A percentile compares a stretch with the other conserved stretches of the same genome.
Conservation (phyloP, 1,139 yeast genomes). For the Candida smagusa region DNA sequence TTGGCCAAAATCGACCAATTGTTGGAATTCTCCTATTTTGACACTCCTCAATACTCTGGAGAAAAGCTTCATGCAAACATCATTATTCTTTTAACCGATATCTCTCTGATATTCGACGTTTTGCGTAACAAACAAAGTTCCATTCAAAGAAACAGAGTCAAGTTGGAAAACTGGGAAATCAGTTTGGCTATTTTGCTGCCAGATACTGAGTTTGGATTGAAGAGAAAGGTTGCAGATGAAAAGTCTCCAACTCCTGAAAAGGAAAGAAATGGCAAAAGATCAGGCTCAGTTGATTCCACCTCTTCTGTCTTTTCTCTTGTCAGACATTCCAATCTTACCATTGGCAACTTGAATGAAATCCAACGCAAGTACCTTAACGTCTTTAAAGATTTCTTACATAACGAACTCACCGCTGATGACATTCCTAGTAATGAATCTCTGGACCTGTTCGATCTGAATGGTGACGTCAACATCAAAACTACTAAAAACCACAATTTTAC, state of each 20-base stretch:
- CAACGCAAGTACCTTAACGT: conserved; percentile 34
- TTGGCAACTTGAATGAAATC: conserved; percentile 25
- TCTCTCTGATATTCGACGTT: conserved; percentile 29
- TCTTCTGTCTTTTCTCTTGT: not conserved
- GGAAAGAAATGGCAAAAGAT: not conserved
- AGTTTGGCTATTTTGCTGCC: conserved; percentile 35
- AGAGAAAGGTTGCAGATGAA: not conserved
- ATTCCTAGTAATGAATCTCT: not conserved
- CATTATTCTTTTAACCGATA: conserved; percentile 29
- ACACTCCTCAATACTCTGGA: conserved; percentile 9
- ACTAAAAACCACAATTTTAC: conserved; percentile 7
- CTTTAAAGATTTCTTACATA: conserved; percentile 31
- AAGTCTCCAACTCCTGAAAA: not conserved
- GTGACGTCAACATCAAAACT: conserved; percentile 1
- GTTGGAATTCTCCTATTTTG: conserved; percentile 21
- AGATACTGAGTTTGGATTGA: conserved; percentile 17
- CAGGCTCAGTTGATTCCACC: not conserved
- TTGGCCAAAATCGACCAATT: conserved; percentile 37
- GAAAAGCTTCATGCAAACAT: conserved; percentile 23
- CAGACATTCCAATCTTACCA: conserved; percentile 15
- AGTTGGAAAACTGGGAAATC: conserved; percentile 43
- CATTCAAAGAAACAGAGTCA: conserved; percentile 40
- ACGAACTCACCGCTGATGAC: conserved; percentile 22
- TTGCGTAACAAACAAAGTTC: conserved; percentile 30
- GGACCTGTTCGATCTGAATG: conserved; percentile 1